phyloP scores from a whole-genome alignment of 1,284 basidiomycete species.

The Thecaphora frezii region DNA sequence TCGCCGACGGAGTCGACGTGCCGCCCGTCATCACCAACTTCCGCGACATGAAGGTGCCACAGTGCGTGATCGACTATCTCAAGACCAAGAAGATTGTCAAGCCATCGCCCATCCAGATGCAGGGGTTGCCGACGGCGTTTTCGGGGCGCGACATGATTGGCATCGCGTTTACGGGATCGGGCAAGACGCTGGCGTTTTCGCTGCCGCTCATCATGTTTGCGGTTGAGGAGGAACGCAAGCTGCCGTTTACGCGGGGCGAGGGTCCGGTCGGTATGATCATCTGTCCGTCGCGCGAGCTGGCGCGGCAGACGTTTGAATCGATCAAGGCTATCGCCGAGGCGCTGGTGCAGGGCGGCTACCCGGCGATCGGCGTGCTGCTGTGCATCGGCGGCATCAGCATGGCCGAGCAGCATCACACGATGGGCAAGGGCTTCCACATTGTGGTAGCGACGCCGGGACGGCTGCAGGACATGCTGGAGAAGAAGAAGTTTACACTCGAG shows the following conservation, averaged over 20 bases:
- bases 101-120: constrained; percentile 95
- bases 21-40: constrained; percentile 93
- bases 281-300: constrained; percentile 64
- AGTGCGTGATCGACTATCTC: constrained; percentile 77
- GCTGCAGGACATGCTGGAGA: constrained; percentile 70
- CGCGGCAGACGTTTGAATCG: constrained; percentile 87
- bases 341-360: constrained; percentile 80
- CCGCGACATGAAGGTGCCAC: constrained; percentile 94
- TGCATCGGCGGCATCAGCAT: constrained; percentile 98
- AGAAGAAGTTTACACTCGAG: constrained; percentile 84
- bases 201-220: constrained; percentile 69
- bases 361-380: constrained; percentile 71
- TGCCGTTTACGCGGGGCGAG: constrained; percentile 88
- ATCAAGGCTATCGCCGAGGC: constrained; percentile 81
- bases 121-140: constrained; percentile 86
- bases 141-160: constrained; percentile 62
- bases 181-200: constrained; percentile 62
- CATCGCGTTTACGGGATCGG: constrained; percentile 62
- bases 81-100: constrained; percentile 73
- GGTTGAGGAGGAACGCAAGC: constrained; percentile 77
- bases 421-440: constrained; percentile 89
- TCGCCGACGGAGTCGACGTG: constrained; percentile 86
- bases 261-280: constrained; percentile 92
- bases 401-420: constrained; percentile 87
- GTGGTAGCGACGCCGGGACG: constrained; percentile 75